Percentiles rank a stretch among this genome's conserved stretches.
phyloP scores from a whole-genome alignment of 306 rosid species.

The Cajanus cajan region DNA sequence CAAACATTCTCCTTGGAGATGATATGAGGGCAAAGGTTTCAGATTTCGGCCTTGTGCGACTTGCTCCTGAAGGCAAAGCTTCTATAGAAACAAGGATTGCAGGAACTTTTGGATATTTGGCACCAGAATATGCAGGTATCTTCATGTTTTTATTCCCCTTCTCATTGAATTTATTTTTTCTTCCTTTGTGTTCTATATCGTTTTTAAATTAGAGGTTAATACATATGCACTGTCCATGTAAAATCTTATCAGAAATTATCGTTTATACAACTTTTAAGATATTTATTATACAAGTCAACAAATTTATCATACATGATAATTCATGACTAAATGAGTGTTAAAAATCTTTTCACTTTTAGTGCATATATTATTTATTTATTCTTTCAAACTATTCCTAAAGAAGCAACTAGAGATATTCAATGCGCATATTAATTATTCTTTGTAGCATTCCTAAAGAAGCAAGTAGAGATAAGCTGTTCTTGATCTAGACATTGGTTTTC shows the following conservation, averaged over 20 bases:
- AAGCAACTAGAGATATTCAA: neutral
- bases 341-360: no score
- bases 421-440: no score
- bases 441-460: neutral
- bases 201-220: neutral
- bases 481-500: neutral
- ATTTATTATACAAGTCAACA: no score
- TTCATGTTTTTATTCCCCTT: neutral
- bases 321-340: no score
- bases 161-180: neutral
- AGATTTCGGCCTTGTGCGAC: slow-evolving; percentile 22
- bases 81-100: neutral
- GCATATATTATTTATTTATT: no score
- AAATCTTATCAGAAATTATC: no score
- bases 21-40: neutral
- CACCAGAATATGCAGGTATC: neutral
- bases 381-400: no score
- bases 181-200: neutral
- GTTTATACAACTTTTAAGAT: no score
- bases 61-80: neutral
- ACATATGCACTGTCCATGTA: no score
- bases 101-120: neutral
- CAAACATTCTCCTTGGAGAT: neutral
- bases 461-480: neutral
- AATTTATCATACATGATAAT: no score